phyloP scores from a whole-genome alignment of 179 eudicot genomes.

The Silene coronaria region DNA sequence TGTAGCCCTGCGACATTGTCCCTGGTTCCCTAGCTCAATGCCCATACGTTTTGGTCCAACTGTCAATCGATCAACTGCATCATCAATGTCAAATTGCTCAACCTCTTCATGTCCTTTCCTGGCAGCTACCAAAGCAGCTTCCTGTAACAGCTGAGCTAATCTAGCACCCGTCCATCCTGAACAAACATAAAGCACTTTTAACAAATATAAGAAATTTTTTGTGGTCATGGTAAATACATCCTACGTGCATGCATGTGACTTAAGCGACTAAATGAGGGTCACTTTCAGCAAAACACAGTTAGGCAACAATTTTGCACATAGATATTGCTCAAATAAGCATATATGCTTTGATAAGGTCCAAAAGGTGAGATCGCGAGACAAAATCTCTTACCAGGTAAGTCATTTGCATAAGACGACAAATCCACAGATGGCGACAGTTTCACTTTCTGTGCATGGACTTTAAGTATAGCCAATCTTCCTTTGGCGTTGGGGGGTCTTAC shows the following conservation, averaged over 20 bases:
- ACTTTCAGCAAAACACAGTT: background rate
- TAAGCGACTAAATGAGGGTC: background rate
- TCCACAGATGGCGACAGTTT: constrained; percentile 74
- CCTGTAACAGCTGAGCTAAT: constrained; percentile 90
- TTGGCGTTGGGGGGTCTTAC: constrained; percentile 82
- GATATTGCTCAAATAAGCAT: background rate
- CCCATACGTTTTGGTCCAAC: constrained; percentile 81
- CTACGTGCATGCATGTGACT: background rate
- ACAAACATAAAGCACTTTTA: constrained; percentile 5
- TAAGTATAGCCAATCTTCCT: constrained; percentile 77
- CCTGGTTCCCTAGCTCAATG: constrained; percentile 69
- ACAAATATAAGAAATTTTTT: background rate
- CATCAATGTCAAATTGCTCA: constrained; percentile 71
- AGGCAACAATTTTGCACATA: constrained; percentile 5
- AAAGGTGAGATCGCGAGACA: background rate
- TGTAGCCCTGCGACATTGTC: constrained; percentile 80
- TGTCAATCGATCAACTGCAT: constrained; percentile 89
- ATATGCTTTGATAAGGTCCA: background rate
- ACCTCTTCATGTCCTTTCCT: constrained; percentile 67
- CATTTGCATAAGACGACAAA: constrained; percentile 71
- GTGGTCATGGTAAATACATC: background rate
- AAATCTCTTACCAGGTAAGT: constrained; percentile 61
- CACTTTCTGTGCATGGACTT: constrained; percentile 84
- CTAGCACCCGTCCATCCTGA: constrained; percentile 94
- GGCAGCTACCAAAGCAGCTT: constrained; percentile 93